phyloP scores from a whole-genome alignment of 129 eudicot genomes.

The Cynara cardunculus region DNA sequence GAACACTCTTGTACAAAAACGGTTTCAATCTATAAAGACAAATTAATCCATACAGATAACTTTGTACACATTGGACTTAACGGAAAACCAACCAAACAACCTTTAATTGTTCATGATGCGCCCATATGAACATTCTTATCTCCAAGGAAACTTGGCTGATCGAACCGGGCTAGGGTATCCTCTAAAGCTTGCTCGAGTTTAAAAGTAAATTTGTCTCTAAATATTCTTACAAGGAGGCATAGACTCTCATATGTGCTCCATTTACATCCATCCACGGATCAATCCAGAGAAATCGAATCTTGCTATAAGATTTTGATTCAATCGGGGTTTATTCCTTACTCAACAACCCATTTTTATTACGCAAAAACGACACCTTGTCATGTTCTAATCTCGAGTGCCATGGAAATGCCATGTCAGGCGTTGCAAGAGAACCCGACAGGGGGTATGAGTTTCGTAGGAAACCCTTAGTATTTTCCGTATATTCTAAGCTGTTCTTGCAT shows the following conservation, averaged over 20 bases:
- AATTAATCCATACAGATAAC: too few relatives aligned
- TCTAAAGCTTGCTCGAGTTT: too few relatives aligned
- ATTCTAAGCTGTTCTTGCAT: neutral
- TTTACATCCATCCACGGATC: neutral
- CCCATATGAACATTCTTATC: too few relatives aligned
- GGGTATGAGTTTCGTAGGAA: constrained; percentile 1
- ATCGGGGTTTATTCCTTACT: neutral
- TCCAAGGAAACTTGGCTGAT: too few relatives aligned
- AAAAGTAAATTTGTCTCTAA: too few relatives aligned
- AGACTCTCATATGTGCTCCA: neutral
- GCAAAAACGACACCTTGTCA: neutral
- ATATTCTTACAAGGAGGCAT: neutral
- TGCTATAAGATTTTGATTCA: neutral
- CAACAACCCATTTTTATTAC: neutral
- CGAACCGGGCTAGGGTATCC: too few relatives aligned
- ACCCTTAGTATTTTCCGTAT: neutral
- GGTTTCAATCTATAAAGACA: too few relatives aligned
- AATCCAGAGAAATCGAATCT: neutral
- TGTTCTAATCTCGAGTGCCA: neutral
- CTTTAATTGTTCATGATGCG: too few relatives aligned
- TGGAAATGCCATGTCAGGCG: neutral
- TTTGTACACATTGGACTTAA: too few relatives aligned
- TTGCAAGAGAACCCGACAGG: neutral
- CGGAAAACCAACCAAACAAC: too few relatives aligned
- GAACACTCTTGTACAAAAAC: too few relatives aligned